Evolutionary conservation across 768 basidiomycete species (phyloP), one percentile per base, ranked within the genome.

Genomic region (Infundibulicybe gibba): DNA sequence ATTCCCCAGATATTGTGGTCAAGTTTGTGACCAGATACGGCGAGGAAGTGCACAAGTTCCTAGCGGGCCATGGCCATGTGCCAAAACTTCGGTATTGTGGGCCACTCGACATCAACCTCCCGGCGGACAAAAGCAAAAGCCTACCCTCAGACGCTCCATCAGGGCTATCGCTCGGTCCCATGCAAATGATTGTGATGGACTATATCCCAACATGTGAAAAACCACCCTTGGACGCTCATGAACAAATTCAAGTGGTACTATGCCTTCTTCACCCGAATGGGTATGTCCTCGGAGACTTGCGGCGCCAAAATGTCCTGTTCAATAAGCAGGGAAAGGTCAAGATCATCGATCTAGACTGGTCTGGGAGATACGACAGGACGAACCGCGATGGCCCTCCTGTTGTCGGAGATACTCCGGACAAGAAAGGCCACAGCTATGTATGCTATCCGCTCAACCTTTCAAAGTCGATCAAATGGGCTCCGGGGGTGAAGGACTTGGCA

Each of bases 21-120:
- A 74, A 72, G 49, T 74, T 74, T 38, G 64, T 63, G 35, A 50
- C 53, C 13, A 47, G 56, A 5, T 74, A 73, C 47, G 58, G 65
- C 19, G 48, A 11, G 6, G 60, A 55, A 6, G 65, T 55, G 0
- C 72, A 74, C 48, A 21, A 46, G 20, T 41, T 57, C 13, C 62
- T 75, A 44, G 68, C 66, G 2, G 25, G 44, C 0, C 12, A 47
- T 10, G 47, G 49, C 5, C 45, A 59, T 34, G 66, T 65, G 13
- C 68, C 69, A 2, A 8, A 50, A 40, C 56, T 73, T 25, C 46
- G 58, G 4, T 70, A 69, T 49, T 60, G 48, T 14, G 64, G 65
- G 31, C 39, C 15, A 5, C 45, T 64, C 35, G 47, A 41, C 10
- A 43, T 43, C 35, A 38, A 38, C 10, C 4, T 25, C 25, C 3